A percentile compares a stretch with the other conserved stretches of the same genome.
phyloP scores from a whole-genome alignment of 2,329 filamentous ascomycete species.

The Ophiocordyceps robertsii region DNA sequence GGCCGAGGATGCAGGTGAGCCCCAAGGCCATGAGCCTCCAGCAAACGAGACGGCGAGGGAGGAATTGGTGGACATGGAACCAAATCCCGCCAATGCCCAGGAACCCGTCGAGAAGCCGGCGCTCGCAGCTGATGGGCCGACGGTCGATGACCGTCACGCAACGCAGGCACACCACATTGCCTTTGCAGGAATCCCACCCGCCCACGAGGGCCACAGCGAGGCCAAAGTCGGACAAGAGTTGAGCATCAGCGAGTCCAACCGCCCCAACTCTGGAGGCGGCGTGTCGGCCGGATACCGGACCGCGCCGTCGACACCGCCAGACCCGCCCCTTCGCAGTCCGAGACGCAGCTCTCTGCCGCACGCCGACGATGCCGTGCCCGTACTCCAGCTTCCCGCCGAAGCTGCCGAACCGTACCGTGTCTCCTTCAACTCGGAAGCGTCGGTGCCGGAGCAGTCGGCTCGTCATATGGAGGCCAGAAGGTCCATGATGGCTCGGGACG shows the following conservation, averaged over 20 bases:
- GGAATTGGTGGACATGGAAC: neutral
- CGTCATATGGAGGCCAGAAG: neutral
- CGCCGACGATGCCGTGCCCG: constrained; percentile 2
- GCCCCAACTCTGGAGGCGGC: neutral
- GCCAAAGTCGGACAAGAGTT: constrained; percentile 1
- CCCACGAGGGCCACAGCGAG: neutral
- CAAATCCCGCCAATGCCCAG: too few species aligned
- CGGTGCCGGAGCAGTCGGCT: neutral
- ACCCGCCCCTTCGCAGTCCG: constrained; percentile 15
- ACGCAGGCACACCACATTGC: neutral
- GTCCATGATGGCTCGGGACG: neutral
- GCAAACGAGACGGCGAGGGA: neutral
- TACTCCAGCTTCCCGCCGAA: neutral
- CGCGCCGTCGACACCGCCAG: constrained; percentile 9
- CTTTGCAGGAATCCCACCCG: neutral
- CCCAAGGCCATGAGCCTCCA: neutral
- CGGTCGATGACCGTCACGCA: neutral
- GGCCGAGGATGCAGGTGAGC: neutral
- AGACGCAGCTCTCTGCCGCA: constrained; percentile 10
- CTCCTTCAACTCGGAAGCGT: neutral
- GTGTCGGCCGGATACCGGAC: constrained; percentile 5
- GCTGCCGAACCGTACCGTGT: neutral
- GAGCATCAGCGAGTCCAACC: constrained; percentile 6
- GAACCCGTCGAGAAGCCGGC: too few species aligned
- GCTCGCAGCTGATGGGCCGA: too few species aligned